Evolutionary conservation across 2,329 filamentous ascomycete species (phyloP), one percentile per base, ranked within the genome.

Genomic region (Didymella pinodella): DNA sequence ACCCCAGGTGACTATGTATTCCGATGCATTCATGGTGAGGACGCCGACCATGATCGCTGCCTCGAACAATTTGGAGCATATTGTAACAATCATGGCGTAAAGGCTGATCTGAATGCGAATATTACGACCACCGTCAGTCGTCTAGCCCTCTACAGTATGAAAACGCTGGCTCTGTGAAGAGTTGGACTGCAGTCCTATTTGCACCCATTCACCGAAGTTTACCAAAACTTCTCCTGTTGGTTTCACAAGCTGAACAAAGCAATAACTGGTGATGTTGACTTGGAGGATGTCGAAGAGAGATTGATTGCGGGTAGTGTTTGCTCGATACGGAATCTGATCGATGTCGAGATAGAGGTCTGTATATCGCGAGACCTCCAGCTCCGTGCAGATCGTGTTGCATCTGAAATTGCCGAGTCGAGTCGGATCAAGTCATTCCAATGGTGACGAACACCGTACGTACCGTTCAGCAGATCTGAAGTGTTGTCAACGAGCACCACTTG

Each of bases 1-100:
- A 11, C 68, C 68, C 0, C 66, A n/a, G 0, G 66, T 72, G 12
- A 72, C 62, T 1, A 69, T 18, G 12, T 64, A 65, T 5, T 58
- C 47, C 7, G 51, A 50, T 6, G 36, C n/a, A 11, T 65, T 59
- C 22, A 44, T 60, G 7, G 56, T 26, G 2, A 65, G 40, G 4
- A 62, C 54, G 8, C 29, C 57, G 1, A 66, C 2, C 59, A 72
- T 69, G 26, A 54, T 50, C 6, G 34, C 18, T 1, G 65, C 38
- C 38, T 72, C 71, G 26, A 66, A 14, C 8, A 53, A 14, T 36
- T 71, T 70, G 54, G 53, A 66, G 2, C 57, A 32, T 8, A 66
- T 61, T 18, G 71, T 66, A 14, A 64, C 55, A 3, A 62, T 36
- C 44, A 68, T 59, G 43, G 68, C 67, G 12, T 40, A 32, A 14